Percentiles rank a stretch among this genome's conserved stretches.
Conservation (phyloP, 352 stramenopile genomes). For the Phytopythium chamaehyphon region DNA sequence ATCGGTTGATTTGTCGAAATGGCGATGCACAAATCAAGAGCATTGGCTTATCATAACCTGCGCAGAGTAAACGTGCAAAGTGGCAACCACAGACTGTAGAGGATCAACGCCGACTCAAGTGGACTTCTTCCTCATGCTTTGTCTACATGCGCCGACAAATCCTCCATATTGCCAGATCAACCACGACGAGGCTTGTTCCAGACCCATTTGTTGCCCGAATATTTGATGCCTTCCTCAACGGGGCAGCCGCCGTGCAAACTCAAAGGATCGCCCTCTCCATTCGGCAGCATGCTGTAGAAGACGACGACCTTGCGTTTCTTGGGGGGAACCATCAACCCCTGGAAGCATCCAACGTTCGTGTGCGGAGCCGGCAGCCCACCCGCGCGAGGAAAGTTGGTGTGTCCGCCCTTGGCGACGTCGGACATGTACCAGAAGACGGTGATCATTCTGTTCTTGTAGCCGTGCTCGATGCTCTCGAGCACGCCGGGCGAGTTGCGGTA, state of each 20-base stretch:
- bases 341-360: constrained; percentile 53
- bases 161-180: too few species aligned
- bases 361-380: constrained; percentile 37
- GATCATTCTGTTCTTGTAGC: constrained; percentile 83
- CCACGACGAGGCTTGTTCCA: constrained; percentile 62
- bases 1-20: too few species aligned
- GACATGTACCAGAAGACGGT: constrained; percentile 88
- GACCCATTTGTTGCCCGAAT: constrained; percentile 82
- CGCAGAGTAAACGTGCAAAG: too few species aligned
- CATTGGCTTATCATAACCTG: too few species aligned
- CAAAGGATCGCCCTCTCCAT: constrained; percentile 51
- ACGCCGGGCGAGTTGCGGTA: constrained; percentile 38
- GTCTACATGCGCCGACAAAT: too few species aligned
- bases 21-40: too few species aligned
- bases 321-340: constrained; percentile 56
- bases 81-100: too few species aligned
- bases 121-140: too few species aligned
- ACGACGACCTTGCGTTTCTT: constrained; percentile 77
- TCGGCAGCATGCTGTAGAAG: constrained; percentile 81
- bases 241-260: constrained; percentile 69
- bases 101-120: too few species aligned
- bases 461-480: constrained; percentile 51
- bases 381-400: constrained; percentile 70
- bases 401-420: constrained; percentile 57
- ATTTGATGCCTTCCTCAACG: constrained; percentile 70